Evolutionary conservation across 441 rosid species (phyloP).

Genomic region (Arabidopsis lyrata): DNA sequence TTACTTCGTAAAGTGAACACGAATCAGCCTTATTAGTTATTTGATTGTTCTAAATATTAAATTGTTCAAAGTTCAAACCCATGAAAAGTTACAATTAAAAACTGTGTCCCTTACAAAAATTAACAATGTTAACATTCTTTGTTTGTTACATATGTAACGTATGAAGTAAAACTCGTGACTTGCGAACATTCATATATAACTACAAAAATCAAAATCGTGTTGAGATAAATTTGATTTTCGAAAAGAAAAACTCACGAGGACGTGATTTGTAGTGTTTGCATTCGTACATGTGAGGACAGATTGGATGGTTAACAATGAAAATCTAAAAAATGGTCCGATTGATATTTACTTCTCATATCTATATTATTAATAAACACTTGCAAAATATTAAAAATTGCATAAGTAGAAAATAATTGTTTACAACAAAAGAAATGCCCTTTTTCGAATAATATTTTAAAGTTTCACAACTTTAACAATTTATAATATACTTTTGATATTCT

Average conservation of each 20-base stretch:
- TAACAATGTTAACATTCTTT: conserved; percentile 1
- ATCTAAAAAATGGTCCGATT: conserved; percentile 15
- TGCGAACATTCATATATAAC: conserved; percentile 30
- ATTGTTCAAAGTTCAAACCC: conserved; percentile 8
- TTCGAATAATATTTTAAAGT: too few species aligned
- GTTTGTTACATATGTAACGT: conserved; percentile 4
- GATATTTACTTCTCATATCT: conserved; percentile 30
- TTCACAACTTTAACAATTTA: too few species aligned
- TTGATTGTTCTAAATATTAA: conserved; percentile 14
- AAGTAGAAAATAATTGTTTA: too few species aligned
- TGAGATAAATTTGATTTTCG: conserved; percentile 13
- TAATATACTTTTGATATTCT: too few species aligned
- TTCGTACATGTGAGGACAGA: conserved; percentile 26
- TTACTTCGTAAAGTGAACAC: conserved; percentile 25
- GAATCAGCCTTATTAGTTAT: not conserved
- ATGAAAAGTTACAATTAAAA: not conserved
- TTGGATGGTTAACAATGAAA: conserved; percentile 25
- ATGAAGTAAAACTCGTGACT: conserved; percentile 31
- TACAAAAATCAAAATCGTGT: conserved; percentile 28
- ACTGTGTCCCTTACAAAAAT: conserved; percentile 11
- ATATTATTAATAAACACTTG: conserved; percentile 12
- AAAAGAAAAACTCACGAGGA: not conserved
- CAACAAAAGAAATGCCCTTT: too few species aligned
- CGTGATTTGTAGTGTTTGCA: conserved; percentile 27
- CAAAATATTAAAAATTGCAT: too few species aligned